Base-by-base conservation (phyloP, 1,139 yeast species). In the Kazachstania sp. region DNA sequence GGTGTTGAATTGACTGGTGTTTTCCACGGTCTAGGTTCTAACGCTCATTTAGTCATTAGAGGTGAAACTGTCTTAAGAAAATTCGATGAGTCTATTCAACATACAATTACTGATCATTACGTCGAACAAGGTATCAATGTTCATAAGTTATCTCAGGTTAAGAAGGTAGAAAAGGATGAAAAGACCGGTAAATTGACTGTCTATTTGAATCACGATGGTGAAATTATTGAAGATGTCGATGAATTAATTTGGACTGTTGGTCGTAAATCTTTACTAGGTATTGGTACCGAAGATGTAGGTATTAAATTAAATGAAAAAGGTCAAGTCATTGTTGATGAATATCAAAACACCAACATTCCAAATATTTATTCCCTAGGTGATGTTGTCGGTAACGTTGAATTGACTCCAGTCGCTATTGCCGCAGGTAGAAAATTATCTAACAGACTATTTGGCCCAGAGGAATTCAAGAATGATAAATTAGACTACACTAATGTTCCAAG, bases 391-490 rank as follows among this genome's bases (percentile, higher is more conserved):
- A 82, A 83, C 49, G 84, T 85, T 45, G 97, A 92, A 71, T 77
- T 92, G 62, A 92, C 99, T 7, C 99, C 99, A 6, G 97, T 88
- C 42, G 98, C 98, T 43, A 92, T 92, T 72, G 97, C 98, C 37
- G 94, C 98, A 7, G 99, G 99, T 50, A 83, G 99, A 69, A 86
- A 80, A 67, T 77, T 92, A 56, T 79, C 97, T 37, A 90, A 88
- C 71, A 78, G 99, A 66, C 71, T 92, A 52, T 92, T 90, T 65
- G 97, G 97, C 23, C 83, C 90, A 45, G 78, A 75, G 47, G 66
- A 71, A 51, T 86, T 76, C 71, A 79, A 78, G 57, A 65, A 77
- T 45, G 75, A 75, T 58, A 87, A 88, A 65, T 86, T 86, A 66
- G 97, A 88, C 65, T 94, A 83, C 67, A 69, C 66, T 42, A 85